Evolutionary conservation across 257 asterid species (phyloP).

Genomic region (Lithospermum erythrorhizon): DNA sequence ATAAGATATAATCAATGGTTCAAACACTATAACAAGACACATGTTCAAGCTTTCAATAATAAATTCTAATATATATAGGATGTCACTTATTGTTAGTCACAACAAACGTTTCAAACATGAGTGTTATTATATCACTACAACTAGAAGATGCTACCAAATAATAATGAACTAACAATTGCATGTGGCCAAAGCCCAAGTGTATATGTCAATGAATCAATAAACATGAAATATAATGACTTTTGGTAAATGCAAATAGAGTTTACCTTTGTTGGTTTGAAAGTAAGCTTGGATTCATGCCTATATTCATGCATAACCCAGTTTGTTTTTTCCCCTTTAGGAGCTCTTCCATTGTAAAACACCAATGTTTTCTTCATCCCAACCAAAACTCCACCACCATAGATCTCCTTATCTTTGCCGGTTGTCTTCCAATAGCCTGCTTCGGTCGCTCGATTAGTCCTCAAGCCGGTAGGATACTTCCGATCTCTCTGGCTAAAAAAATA

Average conservation of each 20-base stretch:
- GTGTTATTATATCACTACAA: no score
- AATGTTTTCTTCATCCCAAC: constrained; percentile 87
- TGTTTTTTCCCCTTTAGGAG: constrained; percentile 85
- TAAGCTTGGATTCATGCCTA: constrained; percentile 37
- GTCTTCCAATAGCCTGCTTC: constrained; percentile 89
- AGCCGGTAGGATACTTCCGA: constrained; percentile 75
- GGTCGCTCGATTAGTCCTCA: constrained; percentile 68
- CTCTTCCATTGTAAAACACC: constrained; percentile 73
- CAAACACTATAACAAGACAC: no score
- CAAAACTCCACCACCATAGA: constrained; percentile 37
- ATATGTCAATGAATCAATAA: no score
- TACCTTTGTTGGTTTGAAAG: constrained; percentile 57
- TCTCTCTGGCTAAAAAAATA: constrained; percentile 67
- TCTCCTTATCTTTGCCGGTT: constrained; percentile 81
- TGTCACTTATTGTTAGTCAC: no score
- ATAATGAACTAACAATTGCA: no score
- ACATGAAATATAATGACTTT: no score
- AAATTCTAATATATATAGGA: no score
- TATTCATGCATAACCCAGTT: constrained; percentile 94
- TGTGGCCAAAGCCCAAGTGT: no score
- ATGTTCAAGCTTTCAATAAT: no score
- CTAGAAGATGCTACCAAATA: no score
- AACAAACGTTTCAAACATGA: no score
- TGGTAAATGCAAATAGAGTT: neutral
- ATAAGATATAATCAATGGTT: no score